Evolutionary conservation across 2,329 filamentous ascomycete species (phyloP).

Genomic region (Setomelanomma holmii): DNA sequence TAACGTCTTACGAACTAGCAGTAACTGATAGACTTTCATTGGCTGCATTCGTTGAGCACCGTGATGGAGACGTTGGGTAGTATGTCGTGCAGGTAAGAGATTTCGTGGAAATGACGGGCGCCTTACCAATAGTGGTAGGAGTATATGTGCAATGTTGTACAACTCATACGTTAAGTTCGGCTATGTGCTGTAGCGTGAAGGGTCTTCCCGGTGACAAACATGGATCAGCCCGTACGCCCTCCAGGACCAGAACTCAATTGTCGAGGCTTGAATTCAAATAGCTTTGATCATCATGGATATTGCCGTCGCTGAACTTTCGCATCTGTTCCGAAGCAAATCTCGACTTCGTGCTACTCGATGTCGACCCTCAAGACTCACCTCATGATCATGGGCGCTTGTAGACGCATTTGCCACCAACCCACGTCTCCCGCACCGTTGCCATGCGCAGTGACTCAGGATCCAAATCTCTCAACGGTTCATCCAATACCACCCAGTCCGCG

Average conservation of each 20-base stretch:
- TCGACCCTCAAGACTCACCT: too few species aligned
- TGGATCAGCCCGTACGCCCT: not conserved
- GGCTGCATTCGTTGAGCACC: slow-evolving; percentile 27
- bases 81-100: slow-evolving; percentile 6
- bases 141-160: not conserved
- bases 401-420: slow-evolving; percentile 65
- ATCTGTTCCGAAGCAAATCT: not conserved
- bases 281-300: not conserved
- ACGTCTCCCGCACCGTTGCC: slow-evolving; percentile 69
- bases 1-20: not conserved
- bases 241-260: too few species aligned
- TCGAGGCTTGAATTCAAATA: not conserved
- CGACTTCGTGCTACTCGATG: too few species aligned
- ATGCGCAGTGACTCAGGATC: slow-evolving; percentile 60
- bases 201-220: not conserved
- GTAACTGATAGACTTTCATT: slow-evolving; percentile 22
- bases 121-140: slow-evolving; percentile 1
- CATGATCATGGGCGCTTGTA: slow-evolving; percentile 35
- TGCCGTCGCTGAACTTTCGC: not conserved
- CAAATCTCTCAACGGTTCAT: slow-evolving; percentile 61
- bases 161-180: not conserved
- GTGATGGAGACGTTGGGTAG: slow-evolving; percentile 27
- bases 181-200: not conserved
- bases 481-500: slow-evolving; percentile 76
- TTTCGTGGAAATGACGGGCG: not conserved